Evolutionary conservation across 2,329 filamentous ascomycete species (phyloP).

Genomic region (Cadophora gregata): DNA sequence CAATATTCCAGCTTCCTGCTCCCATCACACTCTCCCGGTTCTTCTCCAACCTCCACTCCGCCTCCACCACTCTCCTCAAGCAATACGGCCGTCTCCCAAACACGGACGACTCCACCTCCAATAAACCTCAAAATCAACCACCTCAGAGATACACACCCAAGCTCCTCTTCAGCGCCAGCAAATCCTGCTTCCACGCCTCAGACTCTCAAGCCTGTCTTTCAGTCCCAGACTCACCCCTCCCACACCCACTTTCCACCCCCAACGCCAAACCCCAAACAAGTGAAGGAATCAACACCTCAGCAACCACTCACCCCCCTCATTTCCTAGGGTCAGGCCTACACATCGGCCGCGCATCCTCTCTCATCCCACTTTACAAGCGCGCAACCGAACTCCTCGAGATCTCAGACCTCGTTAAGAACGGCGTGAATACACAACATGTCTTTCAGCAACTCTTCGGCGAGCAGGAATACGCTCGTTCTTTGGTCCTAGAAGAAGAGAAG

Average conservation of each 20-base stretch:
- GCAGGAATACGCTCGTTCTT: slow-evolving; percentile 55
- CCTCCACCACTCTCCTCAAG: slow-evolving; percentile 51
- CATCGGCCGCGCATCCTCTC: slow-evolving; percentile 57
- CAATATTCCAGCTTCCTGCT: slow-evolving; percentile 63
- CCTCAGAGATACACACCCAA: slow-evolving; percentile 54
- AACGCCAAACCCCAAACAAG: no score
- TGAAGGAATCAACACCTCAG: background rate
- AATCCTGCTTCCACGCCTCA: slow-evolving; percentile 53
- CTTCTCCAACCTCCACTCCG: slow-evolving; percentile 52
- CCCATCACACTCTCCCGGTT: slow-evolving; percentile 62
- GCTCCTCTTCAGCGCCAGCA: slow-evolving; percentile 61
- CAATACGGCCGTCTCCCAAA: slow-evolving; percentile 30
- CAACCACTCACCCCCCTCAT: slow-evolving; percentile 49
- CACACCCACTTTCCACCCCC: slow-evolving; percentile 52
- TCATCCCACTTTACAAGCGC: slow-evolving; percentile 53
- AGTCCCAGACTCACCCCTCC: slow-evolving; percentile 57
- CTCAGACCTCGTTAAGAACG: slow-evolving; percentile 3
- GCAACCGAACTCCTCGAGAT: slow-evolving; percentile 28
- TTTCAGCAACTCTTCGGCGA: slow-evolving; percentile 58
- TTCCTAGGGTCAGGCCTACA: slow-evolving; percentile 55
- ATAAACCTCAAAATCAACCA: background rate
- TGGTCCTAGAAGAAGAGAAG: background rate
- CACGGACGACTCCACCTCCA: background rate
- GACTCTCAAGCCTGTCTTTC: slow-evolving; percentile 57
- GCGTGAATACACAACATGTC: slow-evolving; percentile 27